Base-by-base conservation (phyloP, 1,139 yeast genomes). In the Geotrichum aggregatum region DNA sequence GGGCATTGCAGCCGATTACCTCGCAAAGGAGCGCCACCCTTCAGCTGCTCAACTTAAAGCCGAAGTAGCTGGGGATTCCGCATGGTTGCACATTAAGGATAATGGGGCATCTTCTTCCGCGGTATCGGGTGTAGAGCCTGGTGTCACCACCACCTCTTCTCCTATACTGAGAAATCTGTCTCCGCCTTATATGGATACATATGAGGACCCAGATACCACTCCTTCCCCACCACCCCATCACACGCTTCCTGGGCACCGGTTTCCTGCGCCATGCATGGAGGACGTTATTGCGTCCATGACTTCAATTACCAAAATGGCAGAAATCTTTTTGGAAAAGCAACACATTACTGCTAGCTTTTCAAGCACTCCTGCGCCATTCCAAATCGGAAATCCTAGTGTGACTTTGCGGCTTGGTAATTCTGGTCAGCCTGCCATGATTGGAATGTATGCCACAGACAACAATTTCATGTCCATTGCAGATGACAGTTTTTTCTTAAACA, bases 401-500 rank as follows among this genome's bases (percentile, higher is more conserved):
- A 43, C 56, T 1, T 47, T 60, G 3, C 40, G 49, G 21, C 38
- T 54, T 10, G 52, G 51, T 11, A 49, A 49, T 5, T 31, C 49
- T 8, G 47, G 42, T 16, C 46, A 50, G 24, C 57, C 62, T 1
- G 38, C 49, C 16, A 31, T 59, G 47, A 52, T 52, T 35, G 61
- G 59, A 1, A 39, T 55, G 33, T 60, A 58, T 40, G 38, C 42
- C 13, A 39, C 42, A 4, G 49, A 52, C 18, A 5, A 34, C 1
- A 45, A 50, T 6, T 50, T 54, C 30, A 44, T 56, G 3, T 43
- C 47, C 19, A 54, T 60, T 16, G 52, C 52, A 41, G 50, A 49
- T 31, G 54, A 53, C 36, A 13, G 40, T 18, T 38, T 46, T 19
- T 52, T 57, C 11, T 31, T 36, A 11, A 28, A 39, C 11, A 49